phyloP scores from a whole-genome alignment of 345 rosid genomes.

The Citrus medica region DNA sequence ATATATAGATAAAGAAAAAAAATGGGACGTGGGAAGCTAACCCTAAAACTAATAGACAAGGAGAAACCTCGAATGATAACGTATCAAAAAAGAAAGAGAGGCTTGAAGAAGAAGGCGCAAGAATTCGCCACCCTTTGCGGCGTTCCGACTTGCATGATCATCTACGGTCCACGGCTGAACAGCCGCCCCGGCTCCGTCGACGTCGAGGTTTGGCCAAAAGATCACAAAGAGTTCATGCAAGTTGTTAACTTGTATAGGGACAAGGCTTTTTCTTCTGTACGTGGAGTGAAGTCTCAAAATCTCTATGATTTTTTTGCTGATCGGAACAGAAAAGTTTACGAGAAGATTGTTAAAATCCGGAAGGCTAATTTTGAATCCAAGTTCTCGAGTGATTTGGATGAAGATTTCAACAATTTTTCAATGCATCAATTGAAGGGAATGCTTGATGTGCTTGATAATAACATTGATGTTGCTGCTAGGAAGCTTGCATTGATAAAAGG shows the following conservation, averaged over 20 bases:
- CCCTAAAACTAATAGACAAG: constrained; percentile 16
- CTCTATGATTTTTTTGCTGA: constrained; percentile 6
- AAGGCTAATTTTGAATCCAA: not conserved
- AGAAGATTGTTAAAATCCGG: not conserved
- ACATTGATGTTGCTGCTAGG: not conserved
- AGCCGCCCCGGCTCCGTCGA: constrained; percentile 4
- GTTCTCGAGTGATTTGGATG: not conserved
- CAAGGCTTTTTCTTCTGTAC: constrained; percentile 6
- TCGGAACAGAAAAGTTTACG: not conserved
- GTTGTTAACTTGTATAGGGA: constrained; percentile 28
- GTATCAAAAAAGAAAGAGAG: constrained; percentile 33
- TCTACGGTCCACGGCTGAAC: constrained; percentile 21
- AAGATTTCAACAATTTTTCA: not conserved
- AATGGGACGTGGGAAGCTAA: constrained; percentile 27
- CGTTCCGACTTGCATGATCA: constrained; percentile 30
- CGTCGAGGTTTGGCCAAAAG: constrained; percentile 26
- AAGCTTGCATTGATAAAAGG: constrained; percentile 1
- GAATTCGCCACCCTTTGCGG: constrained; percentile 22
- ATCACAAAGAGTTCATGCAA: constrained; percentile 17
- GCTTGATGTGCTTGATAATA: not conserved
- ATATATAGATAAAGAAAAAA: not conserved
- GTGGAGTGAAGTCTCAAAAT: constrained; percentile 10
- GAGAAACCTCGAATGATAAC: constrained; percentile 33
- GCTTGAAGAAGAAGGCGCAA: constrained; percentile 31
- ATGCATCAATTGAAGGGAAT: not conserved